Evolutionary conservation across 2,329 filamentous ascomycete species (phyloP), one percentile per base, ranked within the genome.

Genomic region (Monosporascus sp.): DNA sequence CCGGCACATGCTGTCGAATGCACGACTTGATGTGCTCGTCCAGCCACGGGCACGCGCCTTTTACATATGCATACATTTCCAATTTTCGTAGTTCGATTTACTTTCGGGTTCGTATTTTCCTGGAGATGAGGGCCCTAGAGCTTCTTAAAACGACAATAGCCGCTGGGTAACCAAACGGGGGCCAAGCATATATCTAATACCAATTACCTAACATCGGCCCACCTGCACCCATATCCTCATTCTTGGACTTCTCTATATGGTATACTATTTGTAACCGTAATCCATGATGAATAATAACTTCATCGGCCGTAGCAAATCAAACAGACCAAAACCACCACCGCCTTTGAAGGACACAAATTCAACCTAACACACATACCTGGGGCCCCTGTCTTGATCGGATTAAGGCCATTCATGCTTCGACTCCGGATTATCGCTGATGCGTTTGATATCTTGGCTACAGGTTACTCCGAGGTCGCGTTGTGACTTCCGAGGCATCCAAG

Each of bases 11-110:
- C 1, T 52, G 52, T 5, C 50, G 57, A 48, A 72, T 63, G 41
- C 60, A 70, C 5, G 57, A 51, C 52, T 63, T 60, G 48, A 72
- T 54, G 41, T 70, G 65, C 11, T 61, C 54, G 41, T 70, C 58
- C 4, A 72, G 58, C 70, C 70, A 72, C 15, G 59, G 55, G 18
- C 51, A 52, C 3, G 65, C 56, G 6, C 54, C 54, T 24, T 63
- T 54, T 11, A 68, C 57, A 45, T 58, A 67, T 14, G 56, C 65
- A 47, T 68, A 56, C 63, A 67, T 65, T 50, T 53, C 4, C 6
- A 5, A 22, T 1, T 44, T 14, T 11, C 18, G 8, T 44, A n/a
- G 41, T 15, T 45, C 39, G 15, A 8, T 22, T 8, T 22, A n/a
- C 18, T 42, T 7, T 22, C 2, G n/a, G 8, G 2, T 9, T 39